These are phyloP conservation scores for Macroventuria anomochaeta DNA, from an alignment of 2,329 filamentous ascomycete genomes.

Conservation along the genomic window DNA sequence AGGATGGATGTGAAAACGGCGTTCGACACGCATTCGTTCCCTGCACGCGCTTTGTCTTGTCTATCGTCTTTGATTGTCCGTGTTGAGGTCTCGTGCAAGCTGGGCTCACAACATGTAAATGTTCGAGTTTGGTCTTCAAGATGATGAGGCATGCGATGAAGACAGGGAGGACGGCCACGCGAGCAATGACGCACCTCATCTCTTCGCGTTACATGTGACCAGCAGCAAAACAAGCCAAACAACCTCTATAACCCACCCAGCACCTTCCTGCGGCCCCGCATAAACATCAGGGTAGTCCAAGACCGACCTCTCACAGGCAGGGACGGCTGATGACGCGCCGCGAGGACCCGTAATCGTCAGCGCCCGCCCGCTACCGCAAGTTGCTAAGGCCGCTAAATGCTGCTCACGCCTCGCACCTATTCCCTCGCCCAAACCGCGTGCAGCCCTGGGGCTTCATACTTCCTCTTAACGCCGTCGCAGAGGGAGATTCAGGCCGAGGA, in stretches of 20 bases:
- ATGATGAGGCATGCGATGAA: neutral
- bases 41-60: neutral
- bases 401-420: slow-evolving; percentile 51
- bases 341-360: slow-evolving; percentile 10
- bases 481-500: slow-evolving; percentile 43
- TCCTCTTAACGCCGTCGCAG: slow-evolving; percentile 42
- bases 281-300: slow-evolving; percentile 4
- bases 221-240: slow-evolving; percentile 12
- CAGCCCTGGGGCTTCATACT: slow-evolving; percentile 42
- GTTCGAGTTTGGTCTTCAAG: neutral
- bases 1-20: neutral
- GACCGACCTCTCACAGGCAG: slow-evolving; percentile 5
- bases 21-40: neutral
- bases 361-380: slow-evolving; percentile 23
- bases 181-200: slow-evolving; percentile 19
- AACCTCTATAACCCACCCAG: slow-evolving; percentile 9
- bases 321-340: slow-evolving; percentile 17
- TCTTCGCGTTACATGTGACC: slow-evolving; percentile 14
- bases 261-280: slow-evolving; percentile 11
- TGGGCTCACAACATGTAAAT: neutral
- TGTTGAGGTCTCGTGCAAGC: neutral
- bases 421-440: slow-evolving; percentile 43
- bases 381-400: slow-evolving; percentile 46
- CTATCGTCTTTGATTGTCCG: neutral
- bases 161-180: slow-evolving; percentile 12